Evolutionary conservation across 1,139 yeast species (phyloP).

Genomic region (Yamadazyma sp.): DNA sequence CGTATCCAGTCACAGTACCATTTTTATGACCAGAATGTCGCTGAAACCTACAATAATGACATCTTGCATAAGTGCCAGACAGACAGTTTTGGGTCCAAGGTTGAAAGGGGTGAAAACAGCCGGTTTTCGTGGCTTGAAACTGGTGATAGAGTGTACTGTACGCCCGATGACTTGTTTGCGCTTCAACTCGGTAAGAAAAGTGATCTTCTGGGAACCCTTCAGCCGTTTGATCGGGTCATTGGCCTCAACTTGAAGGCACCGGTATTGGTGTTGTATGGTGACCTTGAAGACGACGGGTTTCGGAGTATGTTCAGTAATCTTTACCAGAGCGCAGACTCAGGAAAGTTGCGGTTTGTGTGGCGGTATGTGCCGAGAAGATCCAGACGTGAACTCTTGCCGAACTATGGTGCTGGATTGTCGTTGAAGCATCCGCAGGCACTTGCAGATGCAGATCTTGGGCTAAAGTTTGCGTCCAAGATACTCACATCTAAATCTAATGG

Average conservation of each 20-base stretch:
- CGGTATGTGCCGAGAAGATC: slow-evolving; percentile 50
- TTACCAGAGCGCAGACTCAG: slow-evolving; percentile 57
- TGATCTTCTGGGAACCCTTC: slow-evolving; percentile 17
- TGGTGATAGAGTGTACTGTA: slow-evolving; percentile 58
- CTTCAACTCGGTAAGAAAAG: slow-evolving; percentile 44
- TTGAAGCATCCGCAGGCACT: not conserved
- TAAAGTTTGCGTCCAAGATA: slow-evolving; percentile 47
- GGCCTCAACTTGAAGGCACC: slow-evolving; percentile 48
- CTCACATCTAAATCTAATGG: slow-evolving; percentile 17
- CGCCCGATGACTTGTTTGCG: slow-evolving; percentile 68
- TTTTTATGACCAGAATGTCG: slow-evolving; percentile 14
- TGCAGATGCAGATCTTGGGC: slow-evolving; percentile 29
- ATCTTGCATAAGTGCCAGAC: slow-evolving; percentile 22
- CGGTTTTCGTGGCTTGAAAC: slow-evolving; percentile 53
- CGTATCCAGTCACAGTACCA: slow-evolving; percentile 63
- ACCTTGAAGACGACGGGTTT: slow-evolving; percentile 48
- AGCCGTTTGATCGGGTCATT: slow-evolving; percentile 60
- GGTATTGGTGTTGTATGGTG: slow-evolving; percentile 50
- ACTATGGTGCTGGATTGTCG: slow-evolving; percentile 64
- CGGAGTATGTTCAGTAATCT: slow-evolving; percentile 58
- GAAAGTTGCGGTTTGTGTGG: slow-evolving; percentile 74
- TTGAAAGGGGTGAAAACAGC: slow-evolving; percentile 18
- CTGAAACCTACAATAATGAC: slow-evolving; percentile 7
- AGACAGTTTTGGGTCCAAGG: slow-evolving; percentile 40
- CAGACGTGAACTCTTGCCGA: slow-evolving; percentile 44